Evolutionary conservation across 179 eudicot species (phyloP).

Genomic region (Amaranthus tricolor): DNA sequence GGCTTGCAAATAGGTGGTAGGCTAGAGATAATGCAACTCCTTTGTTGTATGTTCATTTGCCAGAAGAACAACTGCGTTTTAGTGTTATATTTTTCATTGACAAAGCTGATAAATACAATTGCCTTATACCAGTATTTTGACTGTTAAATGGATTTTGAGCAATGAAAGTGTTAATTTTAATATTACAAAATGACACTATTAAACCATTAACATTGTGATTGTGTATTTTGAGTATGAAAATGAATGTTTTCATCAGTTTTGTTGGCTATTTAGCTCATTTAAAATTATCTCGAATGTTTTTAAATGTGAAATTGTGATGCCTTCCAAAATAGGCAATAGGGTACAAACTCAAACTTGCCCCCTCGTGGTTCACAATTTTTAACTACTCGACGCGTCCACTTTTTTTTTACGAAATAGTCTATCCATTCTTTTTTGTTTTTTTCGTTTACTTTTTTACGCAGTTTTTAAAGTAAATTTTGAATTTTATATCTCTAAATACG

Average conservation of each 20-base stretch:
- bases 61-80: neutral
- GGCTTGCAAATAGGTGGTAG: neutral
- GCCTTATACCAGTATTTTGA: neutral
- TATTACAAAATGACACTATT: neutral
- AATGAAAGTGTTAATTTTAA: neutral
- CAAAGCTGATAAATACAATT: neutral
- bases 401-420: too few relatives aligned
- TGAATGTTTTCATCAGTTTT: too few relatives aligned
- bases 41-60: neutral
- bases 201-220: neutral
- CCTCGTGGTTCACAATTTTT: too few relatives aligned
- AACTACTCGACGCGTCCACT: too few relatives aligned
- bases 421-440: too few relatives aligned
- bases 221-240: too few relatives aligned
- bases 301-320: too few relatives aligned
- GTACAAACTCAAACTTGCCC: too few relatives aligned
- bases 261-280: neutral
- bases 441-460: too few relatives aligned
- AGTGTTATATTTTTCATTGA: neutral
- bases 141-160: neutral
- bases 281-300: neutral
- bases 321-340: too few relatives aligned
- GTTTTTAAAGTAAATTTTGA: too few relatives aligned
- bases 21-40: neutral
- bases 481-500: too few relatives aligned